phyloP scores from a whole-genome alignment of 495 filamentous ascomycete genomes.

The Sporormia fimetaria region DNA sequence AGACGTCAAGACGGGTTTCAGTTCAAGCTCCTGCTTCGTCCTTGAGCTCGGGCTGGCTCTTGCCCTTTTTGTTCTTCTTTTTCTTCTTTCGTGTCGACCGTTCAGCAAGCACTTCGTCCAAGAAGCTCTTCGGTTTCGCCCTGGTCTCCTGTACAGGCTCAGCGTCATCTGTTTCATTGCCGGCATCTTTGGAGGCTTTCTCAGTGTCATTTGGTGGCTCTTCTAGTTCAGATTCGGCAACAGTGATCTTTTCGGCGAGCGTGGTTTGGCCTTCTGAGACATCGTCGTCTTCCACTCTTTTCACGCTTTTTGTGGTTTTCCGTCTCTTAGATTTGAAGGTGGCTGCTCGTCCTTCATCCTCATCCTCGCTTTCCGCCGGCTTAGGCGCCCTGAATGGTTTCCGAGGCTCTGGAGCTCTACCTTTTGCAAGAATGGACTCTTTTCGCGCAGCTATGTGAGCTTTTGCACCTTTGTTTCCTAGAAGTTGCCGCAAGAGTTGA shows the following conservation, averaged over 20 bases:
- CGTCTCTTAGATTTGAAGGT: conserved; percentile 27
- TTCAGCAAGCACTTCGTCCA: conserved; percentile 33
- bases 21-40: no score
- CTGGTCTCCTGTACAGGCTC: neutral
- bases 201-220: no score
- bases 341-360: conserved; percentile 28
- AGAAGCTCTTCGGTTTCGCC: conserved; percentile 21
- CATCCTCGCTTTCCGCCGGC: conserved; percentile 21
- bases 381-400: conserved; percentile 1
- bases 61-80: conserved; percentile 22
- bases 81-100: conserved; percentile 36
- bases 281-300: neutral
- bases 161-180: neutral
- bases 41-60: neutral
- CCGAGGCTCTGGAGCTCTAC: conserved; percentile 12
- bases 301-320: conserved; percentile 7
- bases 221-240: no score
- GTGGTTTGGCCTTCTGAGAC: neutral
- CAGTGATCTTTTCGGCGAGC: neutral
- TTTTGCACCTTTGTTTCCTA: conserved; percentile 35
- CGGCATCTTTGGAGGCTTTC: no score
- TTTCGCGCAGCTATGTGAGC: conserved; percentile 20
- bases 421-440: conserved; percentile 23
- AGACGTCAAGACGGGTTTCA: no score
- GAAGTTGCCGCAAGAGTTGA: conserved; percentile 35